phyloP scores from a whole-genome alignment of 202 grass and related monocot species.

The Setaria viridis region DNA sequence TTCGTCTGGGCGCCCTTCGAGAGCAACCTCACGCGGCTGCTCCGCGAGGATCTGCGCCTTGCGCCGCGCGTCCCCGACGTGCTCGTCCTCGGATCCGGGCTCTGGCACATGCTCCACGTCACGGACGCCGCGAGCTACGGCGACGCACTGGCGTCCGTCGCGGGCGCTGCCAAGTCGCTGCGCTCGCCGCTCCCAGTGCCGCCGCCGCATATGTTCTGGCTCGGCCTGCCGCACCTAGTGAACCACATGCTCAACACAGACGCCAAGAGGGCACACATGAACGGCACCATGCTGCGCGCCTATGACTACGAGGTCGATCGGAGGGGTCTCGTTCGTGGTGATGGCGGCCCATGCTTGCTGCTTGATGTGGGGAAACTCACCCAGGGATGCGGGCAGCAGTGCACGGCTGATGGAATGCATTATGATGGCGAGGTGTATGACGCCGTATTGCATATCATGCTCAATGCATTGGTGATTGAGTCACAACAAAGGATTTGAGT shows the following conservation, averaged over 20 bases:
- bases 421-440: slow-evolving; percentile 75
- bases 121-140: slow-evolving; percentile 62
- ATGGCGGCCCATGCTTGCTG: slow-evolving; percentile 64
- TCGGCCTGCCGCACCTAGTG: slow-evolving; percentile 71
- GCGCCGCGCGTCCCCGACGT: slow-evolving; percentile 68
- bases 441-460: slow-evolving; percentile 84
- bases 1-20: slow-evolving; percentile 94
- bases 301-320: slow-evolving; percentile 68
- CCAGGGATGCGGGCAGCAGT: slow-evolving; percentile 68
- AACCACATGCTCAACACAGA: slow-evolving; percentile 87
- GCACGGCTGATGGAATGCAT: slow-evolving; percentile 91
- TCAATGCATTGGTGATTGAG: slow-evolving; percentile 88
- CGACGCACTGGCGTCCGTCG: slow-evolving; percentile 47
- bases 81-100: slow-evolving; percentile 80
- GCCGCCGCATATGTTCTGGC: slow-evolving; percentile 85
- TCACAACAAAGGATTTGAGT: slow-evolving; percentile 71
- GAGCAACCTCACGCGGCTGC: slow-evolving; percentile 64
- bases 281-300: slow-evolving; percentile 55
- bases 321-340: slow-evolving; percentile 56
- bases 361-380: slow-evolving; percentile 78
- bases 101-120: slow-evolving; percentile 95
- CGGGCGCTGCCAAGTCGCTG: slow-evolving; percentile 45
- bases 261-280: slow-evolving; percentile 82
- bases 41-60: slow-evolving; percentile 69
- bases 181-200: slow-evolving; percentile 40